Evolutionary conservation across 306 rosid genomes (phyloP).

Genomic region (Parietaria judaica): DNA sequence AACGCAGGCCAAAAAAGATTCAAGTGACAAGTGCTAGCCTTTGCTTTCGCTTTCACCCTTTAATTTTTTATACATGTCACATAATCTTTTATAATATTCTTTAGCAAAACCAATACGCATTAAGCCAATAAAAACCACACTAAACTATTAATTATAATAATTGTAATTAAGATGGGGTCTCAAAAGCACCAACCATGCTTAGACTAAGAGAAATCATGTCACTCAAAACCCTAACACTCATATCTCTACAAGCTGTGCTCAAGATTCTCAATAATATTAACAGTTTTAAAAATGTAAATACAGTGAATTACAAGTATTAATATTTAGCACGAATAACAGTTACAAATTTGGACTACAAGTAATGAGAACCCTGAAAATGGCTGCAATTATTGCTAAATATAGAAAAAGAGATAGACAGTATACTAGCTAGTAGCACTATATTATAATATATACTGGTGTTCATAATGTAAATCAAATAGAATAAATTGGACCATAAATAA

Average conservation of each 20-base stretch:
- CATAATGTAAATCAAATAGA: no score
- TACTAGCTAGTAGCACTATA: no score
- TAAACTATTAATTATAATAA: constrained; percentile 5
- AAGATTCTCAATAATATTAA: constrained; percentile 25
- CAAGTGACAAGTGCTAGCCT: constrained; percentile 8
- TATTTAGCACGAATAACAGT: neutral
- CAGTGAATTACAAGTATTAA: neutral
- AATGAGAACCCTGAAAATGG: no score
- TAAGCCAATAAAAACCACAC: constrained; percentile 5
- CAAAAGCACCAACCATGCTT: constrained; percentile 51
- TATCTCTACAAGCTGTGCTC: constrained; percentile 17
- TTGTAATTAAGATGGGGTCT: constrained; percentile 35
- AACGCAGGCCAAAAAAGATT: constrained; percentile 23
- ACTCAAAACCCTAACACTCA: constrained; percentile 54
- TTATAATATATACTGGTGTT: no score
- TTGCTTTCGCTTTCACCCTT: constrained; percentile 12
- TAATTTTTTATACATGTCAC: constrained; percentile 7
- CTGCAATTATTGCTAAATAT: no score
- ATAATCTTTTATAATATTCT: constrained; percentile 12
- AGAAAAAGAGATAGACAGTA: no score
- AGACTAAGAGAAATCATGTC: constrained; percentile 42
- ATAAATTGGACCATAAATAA: no score
- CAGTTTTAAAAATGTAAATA: neutral
- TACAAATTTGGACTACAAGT: neutral
- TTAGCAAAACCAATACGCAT: constrained; percentile 24